Evolutionary conservation across 2,329 filamentous ascomycete species (phyloP).

Genomic region (Monosporascus cannonballus): DNA sequence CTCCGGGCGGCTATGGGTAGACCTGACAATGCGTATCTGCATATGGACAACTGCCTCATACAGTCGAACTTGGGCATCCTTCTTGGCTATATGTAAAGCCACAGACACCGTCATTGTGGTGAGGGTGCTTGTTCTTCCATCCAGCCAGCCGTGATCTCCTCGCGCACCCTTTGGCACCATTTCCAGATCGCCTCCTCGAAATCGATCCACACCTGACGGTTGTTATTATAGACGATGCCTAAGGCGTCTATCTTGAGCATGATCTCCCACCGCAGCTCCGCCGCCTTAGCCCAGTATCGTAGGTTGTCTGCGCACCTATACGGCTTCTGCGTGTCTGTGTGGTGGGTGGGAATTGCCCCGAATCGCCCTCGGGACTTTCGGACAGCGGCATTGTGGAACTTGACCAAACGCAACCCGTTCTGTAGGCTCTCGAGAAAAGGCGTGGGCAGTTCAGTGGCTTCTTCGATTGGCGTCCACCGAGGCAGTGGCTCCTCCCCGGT

Average conservation of each 20-base stretch:
- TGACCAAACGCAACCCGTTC: slow-evolving; percentile 75
- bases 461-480: slow-evolving; percentile 56
- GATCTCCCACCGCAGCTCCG: slow-evolving; percentile 88
- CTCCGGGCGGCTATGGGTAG: background rate
- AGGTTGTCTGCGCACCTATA: slow-evolving; percentile 93
- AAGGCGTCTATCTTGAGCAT: slow-evolving; percentile 78
- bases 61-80: background rate
- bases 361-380: slow-evolving; percentile 81
- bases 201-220: slow-evolving; percentile 64
- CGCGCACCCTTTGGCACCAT: slow-evolving; percentile 78
- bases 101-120: slow-evolving; percentile 6
- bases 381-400: slow-evolving; percentile 85
- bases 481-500: slow-evolving; percentile 55
- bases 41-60: background rate
- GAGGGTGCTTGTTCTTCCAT: slow-evolving; percentile 7
- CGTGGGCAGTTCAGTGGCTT: slow-evolving; percentile 51
- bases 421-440: slow-evolving; percentile 68
- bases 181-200: slow-evolving; percentile 78
- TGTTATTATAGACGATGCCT: slow-evolving; percentile 72
- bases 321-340: slow-evolving; percentile 89
- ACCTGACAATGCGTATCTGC: background rate
- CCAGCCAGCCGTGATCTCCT: slow-evolving; percentile 72
- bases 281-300: slow-evolving; percentile 92
- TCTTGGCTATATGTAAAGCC: background rate
- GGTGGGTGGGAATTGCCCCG: slow-evolving; percentile 80